Evolutionary conservation across 208 protist genomes (phyloP), one percentile per base, ranked within the genome.

Genomic region (Leishmania braziliensis): DNA sequence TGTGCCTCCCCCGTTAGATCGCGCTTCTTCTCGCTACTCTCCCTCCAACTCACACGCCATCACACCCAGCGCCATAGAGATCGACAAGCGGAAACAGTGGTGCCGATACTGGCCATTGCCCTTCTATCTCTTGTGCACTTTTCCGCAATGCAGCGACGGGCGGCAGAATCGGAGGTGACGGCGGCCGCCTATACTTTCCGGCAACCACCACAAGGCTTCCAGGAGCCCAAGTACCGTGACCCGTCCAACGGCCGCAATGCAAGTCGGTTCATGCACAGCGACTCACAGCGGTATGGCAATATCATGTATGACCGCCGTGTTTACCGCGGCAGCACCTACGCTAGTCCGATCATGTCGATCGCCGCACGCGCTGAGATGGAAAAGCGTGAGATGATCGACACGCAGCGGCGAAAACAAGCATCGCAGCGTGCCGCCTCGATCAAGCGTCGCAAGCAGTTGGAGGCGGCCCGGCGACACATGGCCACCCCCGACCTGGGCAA

Each of bases 271-370:
- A 60, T 46, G 23, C 33, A 29, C n/a, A 80, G 66, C 26, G 70
- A 72, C 53, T 85, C 86, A 29, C 86, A 89, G 74, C 93, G 93
- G 75, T 95, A 94, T 68, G 92, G 93, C 70, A 99, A 99, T 84
- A 98, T 99, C 80, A 99, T 99, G 97, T 96, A 96, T 81, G 97
- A 99, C 90, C 91, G 93, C 43, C 95, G 98, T 33, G 97, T 99
- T 18, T 97, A 98, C 81, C 91, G 97, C 72, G 97, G 98, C 54
- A 99, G 97, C 91, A 99, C 98, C 23, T 99, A 99, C 80, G 96
- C 95, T 33, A 89, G 87, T 62, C 90, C 95, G 39, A 90, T 98
- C 54, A 93, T 98, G 80, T 98, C 96, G 1, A 87, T 84, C 71
- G 89, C 88, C 48, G 90, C 91, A 4, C 85, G 91, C 9, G 88